A percentile compares a stretch with the other conserved stretches of the same genome.
Evolutionary conservation across 1,284 basidiomycete genomes (phyloP).

Genomic region (Cutaneotrichosporon arboriforme): DNA sequence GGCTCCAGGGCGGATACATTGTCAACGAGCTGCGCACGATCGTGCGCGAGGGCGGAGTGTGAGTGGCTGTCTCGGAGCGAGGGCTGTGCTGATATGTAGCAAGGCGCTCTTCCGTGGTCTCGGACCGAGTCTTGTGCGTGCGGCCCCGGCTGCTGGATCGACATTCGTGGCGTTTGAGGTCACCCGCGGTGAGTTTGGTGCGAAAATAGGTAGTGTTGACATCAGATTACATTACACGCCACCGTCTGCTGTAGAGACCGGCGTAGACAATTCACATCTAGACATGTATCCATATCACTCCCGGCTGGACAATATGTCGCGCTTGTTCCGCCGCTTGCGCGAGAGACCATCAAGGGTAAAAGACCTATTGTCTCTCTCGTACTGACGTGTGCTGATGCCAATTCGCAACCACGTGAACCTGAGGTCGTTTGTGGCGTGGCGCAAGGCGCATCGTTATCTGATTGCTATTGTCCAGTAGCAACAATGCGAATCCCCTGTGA

Average conservation of each 20-base stretch:
- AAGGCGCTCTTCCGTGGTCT: conserved; percentile 66
- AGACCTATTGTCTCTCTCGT: neutral
- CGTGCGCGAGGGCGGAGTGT: conserved; percentile 69
- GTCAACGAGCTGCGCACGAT: conserved; percentile 62
- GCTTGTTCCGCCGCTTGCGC: no score
- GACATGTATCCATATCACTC: neutral
- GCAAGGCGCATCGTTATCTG: no score
- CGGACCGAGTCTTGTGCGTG: conserved; percentile 63
- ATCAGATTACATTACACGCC: conserved; percentile 3
- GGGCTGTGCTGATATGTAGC: conserved; percentile 50
- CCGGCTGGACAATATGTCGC: no score
- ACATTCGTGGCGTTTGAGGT: conserved; percentile 91
- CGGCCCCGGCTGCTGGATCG: conserved; percentile 82
- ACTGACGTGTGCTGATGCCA: no score
- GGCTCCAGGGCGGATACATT: conserved; percentile 60
- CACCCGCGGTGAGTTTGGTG: conserved; percentile 56
- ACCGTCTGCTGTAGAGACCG: conserved; percentile 2
- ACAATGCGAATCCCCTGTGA: no score
- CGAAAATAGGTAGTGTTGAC: neutral
- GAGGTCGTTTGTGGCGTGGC: no score
- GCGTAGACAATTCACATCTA: neutral
- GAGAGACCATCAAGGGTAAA: neutral
- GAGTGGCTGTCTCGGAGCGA: no score
- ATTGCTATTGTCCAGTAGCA: no score
- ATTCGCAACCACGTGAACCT: no score